Evolutionary conservation across 371 early-diverging fungal species (phyloP).

Genomic region (Mortierella sp.): DNA sequence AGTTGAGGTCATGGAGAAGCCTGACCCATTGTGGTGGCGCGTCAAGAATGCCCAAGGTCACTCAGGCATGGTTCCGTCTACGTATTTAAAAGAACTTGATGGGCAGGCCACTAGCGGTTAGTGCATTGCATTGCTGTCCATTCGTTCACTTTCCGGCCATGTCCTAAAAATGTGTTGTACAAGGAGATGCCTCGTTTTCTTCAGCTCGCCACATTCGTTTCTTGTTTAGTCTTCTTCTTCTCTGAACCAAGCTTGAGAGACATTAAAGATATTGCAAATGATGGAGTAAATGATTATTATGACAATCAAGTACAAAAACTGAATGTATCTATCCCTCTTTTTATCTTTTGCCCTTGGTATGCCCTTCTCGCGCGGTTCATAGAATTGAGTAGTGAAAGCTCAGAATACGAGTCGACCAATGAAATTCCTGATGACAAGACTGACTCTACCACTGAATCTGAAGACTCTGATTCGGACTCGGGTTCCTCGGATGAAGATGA

Average conservation of each 20-base stretch:
- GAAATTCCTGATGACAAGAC: neutral
- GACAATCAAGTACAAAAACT: slow-evolving; percentile 7
- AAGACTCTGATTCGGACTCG: slow-evolving; percentile 20
- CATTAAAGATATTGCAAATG: slow-evolving; percentile 26
- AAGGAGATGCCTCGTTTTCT: neutral
- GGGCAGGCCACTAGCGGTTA: slow-evolving; percentile 56
- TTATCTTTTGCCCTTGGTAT: slow-evolving; percentile 1
- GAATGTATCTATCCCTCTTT: slow-evolving; percentile 10
- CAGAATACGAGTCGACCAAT: slow-evolving; percentile 34
- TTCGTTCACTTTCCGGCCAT: slow-evolving; percentile 8
- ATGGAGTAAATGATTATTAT: slow-evolving; percentile 2
- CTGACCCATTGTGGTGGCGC: slow-evolving; percentile 74
- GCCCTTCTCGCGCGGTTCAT: neutral
- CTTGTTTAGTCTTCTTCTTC: slow-evolving; percentile 3
- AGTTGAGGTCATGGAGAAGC: slow-evolving; percentile 64
- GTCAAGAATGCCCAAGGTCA: slow-evolving; percentile 64
- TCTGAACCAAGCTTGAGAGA: slow-evolving; percentile 1
- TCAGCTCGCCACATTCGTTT: neutral
- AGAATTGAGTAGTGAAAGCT: slow-evolving; percentile 13
- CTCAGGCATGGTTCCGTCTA: slow-evolving; percentile 67
- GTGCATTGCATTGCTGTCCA: slow-evolving; percentile 38
- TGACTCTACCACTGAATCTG: slow-evolving; percentile 1
- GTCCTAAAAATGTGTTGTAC: neutral
- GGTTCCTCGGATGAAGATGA: slow-evolving; percentile 15
- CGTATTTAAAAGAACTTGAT: slow-evolving; percentile 68